These are phyloP conservation scores for Leishmania gerbilli DNA, from an alignment of 208 protist genomes.

Conservation along the genomic window DNA sequence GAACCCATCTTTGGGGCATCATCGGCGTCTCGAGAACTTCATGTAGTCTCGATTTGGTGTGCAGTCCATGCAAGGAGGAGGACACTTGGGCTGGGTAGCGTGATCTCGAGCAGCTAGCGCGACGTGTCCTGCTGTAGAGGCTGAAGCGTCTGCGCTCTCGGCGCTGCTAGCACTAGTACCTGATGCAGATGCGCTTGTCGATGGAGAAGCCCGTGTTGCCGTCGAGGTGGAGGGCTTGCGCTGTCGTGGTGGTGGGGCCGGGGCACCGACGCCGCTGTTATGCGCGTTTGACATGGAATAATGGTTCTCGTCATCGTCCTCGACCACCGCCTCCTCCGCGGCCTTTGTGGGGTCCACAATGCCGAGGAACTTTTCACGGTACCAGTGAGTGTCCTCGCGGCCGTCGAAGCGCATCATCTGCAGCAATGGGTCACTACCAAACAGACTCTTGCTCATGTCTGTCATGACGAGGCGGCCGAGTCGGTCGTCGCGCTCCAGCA, in stretches of 20 bases:
- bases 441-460: conserved; percentile 78
- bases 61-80: not conserved
- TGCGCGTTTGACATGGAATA: conserved; percentile 46
- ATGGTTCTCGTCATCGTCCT: conserved; percentile 70
- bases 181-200: not conserved
- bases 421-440: conserved; percentile 83
- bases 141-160: not conserved
- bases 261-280: conserved; percentile 42
- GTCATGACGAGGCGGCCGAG: conserved; percentile 78
- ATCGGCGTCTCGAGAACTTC: not conserved
- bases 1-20: not conserved
- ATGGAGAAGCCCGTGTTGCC: not conserved
- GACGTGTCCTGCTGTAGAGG: not conserved
- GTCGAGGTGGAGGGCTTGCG: not conserved
- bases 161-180: not conserved
- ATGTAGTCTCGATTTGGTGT: not conserved
- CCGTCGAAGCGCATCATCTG: conserved; percentile 87
- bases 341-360: conserved; percentile 41
- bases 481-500: conserved; percentile 70
- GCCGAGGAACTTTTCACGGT: conserved; percentile 61
- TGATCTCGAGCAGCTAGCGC: too few species aligned
- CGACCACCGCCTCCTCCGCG: conserved; percentile 18
- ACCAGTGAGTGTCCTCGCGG: conserved; percentile 63
- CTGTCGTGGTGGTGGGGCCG: conserved; percentile 20
- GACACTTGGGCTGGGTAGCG: not conserved